Conservation (phyloP, 2,329 filamentous ascomycete genomes). For the Diaporthe nobilis region DNA sequence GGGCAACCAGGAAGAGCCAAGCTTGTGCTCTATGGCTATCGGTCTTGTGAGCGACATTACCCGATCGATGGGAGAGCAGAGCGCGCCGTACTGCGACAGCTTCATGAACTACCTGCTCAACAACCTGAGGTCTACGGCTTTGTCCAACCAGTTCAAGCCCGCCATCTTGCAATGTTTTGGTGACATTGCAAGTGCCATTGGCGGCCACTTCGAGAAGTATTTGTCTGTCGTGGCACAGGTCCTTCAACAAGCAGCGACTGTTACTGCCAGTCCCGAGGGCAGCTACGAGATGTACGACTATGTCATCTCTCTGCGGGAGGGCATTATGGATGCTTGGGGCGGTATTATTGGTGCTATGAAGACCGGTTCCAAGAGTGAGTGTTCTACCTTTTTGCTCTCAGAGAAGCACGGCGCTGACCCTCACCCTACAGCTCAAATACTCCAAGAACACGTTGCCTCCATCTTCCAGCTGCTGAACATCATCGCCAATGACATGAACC, state of each 20-base stretch:
- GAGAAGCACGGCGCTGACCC: constrained; percentile 48
- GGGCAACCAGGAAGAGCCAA: constrained; percentile 94
- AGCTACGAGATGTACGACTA: constrained; percentile 98
- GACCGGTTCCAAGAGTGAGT: constrained; percentile 80
- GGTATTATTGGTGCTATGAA: constrained; percentile 97
- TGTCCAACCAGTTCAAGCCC: constrained; percentile 97
- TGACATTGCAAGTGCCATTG: constrained; percentile 95
- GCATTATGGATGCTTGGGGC: constrained; percentile 99
- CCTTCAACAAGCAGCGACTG: constrained; percentile 89
- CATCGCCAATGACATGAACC: constrained; percentile 86
- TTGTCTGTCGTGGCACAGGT: constrained; percentile 93
- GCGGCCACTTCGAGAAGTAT: constrained; percentile 92
- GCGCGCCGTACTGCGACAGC: constrained; percentile 94
- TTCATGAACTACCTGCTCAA: constrained; percentile 99
- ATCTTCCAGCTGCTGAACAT: constrained; percentile 90
- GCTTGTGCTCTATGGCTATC: constrained; percentile 96
- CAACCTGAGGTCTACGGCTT: constrained; percentile 86
- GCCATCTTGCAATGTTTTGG: constrained; percentile 98
- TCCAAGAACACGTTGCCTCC: constrained; percentile 83
- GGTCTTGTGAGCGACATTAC: constrained; percentile 97
- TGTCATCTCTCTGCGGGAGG: constrained; percentile 92
- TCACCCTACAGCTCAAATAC: constrained; percentile 69
- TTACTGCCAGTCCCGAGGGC: constrained; percentile 83
- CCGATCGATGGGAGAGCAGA: constrained; percentile 88
- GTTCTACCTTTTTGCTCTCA: neutral